Percentiles rank a stretch among this genome's conserved stretches.
Evolutionary conservation across 495 filamentous ascomycete species (phyloP).

Genomic region (Neurospora africana): DNA sequence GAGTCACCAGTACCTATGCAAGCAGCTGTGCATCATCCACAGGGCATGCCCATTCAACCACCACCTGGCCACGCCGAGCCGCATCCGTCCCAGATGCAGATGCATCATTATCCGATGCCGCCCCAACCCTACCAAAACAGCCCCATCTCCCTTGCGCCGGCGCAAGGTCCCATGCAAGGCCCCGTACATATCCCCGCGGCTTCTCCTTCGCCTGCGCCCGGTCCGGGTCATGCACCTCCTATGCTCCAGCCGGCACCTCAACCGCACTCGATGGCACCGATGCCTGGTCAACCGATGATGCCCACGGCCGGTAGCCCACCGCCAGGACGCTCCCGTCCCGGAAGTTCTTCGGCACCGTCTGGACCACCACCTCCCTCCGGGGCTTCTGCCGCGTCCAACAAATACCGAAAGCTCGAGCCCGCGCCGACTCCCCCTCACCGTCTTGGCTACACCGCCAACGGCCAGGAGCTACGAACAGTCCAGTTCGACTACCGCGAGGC

Average conservation of each 20-base stretch:
- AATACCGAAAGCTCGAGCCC: conserved; percentile 39
- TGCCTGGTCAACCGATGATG: background rate
- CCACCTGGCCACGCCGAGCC: conserved; percentile 2
- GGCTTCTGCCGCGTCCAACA: conserved; percentile 9
- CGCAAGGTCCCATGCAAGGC: background rate
- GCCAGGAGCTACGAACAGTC: conserved; percentile 34
- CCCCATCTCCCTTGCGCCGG: background rate
- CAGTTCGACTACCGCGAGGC: conserved; percentile 38
- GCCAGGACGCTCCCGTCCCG: conserved; percentile 11
- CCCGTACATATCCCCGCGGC: background rate
- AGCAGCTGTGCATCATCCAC: conserved; percentile 7
- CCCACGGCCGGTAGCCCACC: background rate
- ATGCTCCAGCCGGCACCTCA: conserved; percentile 8
- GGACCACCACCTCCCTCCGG: conserved; percentile 10
- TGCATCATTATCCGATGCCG: conserved; percentile 13
- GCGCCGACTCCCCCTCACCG: conserved; percentile 38
- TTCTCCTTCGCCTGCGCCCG: background rate
- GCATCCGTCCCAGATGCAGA: background rate
- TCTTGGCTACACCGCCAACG: conserved; percentile 25
- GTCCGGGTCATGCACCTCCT: background rate
- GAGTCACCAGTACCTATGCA: conserved; percentile 11
- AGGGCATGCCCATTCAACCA: conserved; percentile 5
- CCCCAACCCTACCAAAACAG: conserved; percentile 10
- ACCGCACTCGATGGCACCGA: background rate
- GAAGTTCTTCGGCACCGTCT: conserved; percentile 19